Percentiles rank a stretch among this genome's conserved stretches.
phyloP scores from a whole-genome alignment of 768 basidiomycete genomes.

The Porphyrellus cyaneotinctus region DNA sequence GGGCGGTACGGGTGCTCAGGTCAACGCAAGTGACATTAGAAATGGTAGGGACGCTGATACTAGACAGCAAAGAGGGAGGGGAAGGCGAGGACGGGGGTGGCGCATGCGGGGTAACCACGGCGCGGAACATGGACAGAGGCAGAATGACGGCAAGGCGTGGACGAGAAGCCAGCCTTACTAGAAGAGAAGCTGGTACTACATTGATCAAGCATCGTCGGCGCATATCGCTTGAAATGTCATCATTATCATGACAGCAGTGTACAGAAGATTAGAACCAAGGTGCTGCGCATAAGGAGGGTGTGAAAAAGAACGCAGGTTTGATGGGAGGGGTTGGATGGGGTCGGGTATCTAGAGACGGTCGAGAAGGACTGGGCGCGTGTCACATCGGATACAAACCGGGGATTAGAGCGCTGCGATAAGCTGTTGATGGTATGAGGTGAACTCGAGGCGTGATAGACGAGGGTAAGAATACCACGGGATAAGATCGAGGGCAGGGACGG shows the following conservation, averaged over 20 bases:
- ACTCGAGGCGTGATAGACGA: conserved; percentile 1
- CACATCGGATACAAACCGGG: background rate
- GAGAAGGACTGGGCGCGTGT: background rate
- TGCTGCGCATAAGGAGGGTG: background rate
- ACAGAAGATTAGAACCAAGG: background rate
- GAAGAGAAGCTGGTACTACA: background rate
- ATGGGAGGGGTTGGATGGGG: conserved; percentile 1
- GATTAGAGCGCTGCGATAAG: conserved; percentile 11
- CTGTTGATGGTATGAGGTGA: background rate
- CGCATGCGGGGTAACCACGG: background rate
- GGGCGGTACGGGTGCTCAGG: background rate
- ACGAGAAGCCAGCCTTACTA: background rate
- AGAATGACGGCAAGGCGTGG: conserved; percentile 1
- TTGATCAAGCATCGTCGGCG: too few relatives aligned
- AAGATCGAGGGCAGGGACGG: background rate
- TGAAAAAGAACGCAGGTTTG: conserved; percentile 13
- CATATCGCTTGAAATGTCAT: background rate
- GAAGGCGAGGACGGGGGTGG: background rate
- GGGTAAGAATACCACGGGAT: background rate
- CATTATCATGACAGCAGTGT: background rate
- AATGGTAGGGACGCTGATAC: background rate
- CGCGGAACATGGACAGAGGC: background rate
- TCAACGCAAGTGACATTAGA: background rate
- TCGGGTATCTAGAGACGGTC: conserved; percentile 5
- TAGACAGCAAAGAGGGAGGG: background rate